A percentile compares a stretch with the other conserved stretches of the same genome.
Conservation (phyloP, 2,329 filamentous ascomycete species). For the Diaporthe eres region DNA sequence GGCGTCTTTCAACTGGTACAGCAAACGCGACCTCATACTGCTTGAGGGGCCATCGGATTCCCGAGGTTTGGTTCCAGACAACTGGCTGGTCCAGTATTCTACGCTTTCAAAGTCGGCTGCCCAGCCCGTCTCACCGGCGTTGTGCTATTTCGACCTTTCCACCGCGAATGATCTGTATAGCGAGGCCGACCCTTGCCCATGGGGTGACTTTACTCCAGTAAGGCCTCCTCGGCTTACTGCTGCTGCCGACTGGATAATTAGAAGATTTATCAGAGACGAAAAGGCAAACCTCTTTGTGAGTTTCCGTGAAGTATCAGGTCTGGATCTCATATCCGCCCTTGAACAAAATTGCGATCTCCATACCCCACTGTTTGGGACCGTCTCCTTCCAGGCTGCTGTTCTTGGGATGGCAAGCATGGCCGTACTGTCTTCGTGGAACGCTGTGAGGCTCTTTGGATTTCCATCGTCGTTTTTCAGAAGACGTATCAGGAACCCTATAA, state of each 20-base stretch:
- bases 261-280: neutral
- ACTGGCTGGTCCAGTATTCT: neutral
- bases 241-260: neutral
- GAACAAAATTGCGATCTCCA: slow-evolving; percentile 5
- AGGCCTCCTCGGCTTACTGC: neutral
- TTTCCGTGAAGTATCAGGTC: neutral
- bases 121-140: neutral
- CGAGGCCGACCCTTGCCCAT: slow-evolving; percentile 4
- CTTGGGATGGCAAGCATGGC: neutral
- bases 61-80: neutral
- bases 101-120: slow-evolving; percentile 15
- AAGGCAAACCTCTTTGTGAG: neutral
- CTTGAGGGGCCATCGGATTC: neutral
- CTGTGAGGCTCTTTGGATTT: neutral
- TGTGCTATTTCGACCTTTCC: slow-evolving; percentile 1
- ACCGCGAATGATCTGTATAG: neutral
- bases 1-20: slow-evolving; percentile 8
- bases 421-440: neutral
- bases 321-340: neutral
- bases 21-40: neutral
- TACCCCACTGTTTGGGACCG: neutral
- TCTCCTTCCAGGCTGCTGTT: neutral
- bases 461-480: neutral
- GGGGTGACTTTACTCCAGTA: neutral
- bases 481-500: neutral